These are phyloP conservation scores for Lactarius psammicola DNA, from an alignment of 768 basidiomycete genomes.

Conservation along the genomic window DNA sequence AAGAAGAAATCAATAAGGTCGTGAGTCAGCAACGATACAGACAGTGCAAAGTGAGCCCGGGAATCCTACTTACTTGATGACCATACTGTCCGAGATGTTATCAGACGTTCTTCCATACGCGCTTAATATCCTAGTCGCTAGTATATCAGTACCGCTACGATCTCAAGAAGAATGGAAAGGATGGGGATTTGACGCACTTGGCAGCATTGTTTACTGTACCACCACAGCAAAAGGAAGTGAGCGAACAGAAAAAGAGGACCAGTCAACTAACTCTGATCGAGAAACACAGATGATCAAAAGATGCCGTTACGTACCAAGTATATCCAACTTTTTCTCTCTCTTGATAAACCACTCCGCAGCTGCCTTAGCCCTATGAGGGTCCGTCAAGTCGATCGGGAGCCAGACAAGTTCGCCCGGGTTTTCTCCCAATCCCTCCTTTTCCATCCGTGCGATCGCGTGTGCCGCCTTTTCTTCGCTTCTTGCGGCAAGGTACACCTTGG, in stretches of 20 bases:
- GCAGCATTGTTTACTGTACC: slow-evolving; percentile 54
- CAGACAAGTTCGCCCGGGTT: slow-evolving; percentile 37
- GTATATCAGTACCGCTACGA: not conserved
- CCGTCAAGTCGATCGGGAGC: slow-evolving; percentile 42
- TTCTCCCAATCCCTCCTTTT: slow-evolving; percentile 35
- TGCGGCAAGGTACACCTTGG: slow-evolving; percentile 42
- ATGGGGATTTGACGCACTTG: slow-evolving; percentile 37
- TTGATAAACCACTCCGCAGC: slow-evolving; percentile 39
- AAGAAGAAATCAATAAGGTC: not conserved
- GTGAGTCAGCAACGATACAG: not conserved
- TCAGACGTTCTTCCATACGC: slow-evolving; percentile 11
- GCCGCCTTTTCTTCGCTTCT: slow-evolving; percentile 37
- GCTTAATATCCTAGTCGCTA: slow-evolving; percentile 20
- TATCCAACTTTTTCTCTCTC: slow-evolving; percentile 45
- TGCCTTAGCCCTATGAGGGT: slow-evolving; percentile 37
- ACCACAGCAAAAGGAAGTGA: not conserved
- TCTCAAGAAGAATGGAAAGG: not conserved
- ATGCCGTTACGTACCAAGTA: slow-evolving; percentile 40
- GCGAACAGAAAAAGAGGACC: not conserved
- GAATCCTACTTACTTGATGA: slow-evolving; percentile 44
- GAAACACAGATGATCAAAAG: not conserved
- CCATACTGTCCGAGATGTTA: slow-evolving; percentile 34
- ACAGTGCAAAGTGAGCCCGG: not conserved
- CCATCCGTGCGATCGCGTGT: slow-evolving; percentile 38
- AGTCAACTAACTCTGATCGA: not conserved